phyloP scores from a whole-genome alignment of 805 yeast genomes.

The Jamesozyma gamospora region DNA sequence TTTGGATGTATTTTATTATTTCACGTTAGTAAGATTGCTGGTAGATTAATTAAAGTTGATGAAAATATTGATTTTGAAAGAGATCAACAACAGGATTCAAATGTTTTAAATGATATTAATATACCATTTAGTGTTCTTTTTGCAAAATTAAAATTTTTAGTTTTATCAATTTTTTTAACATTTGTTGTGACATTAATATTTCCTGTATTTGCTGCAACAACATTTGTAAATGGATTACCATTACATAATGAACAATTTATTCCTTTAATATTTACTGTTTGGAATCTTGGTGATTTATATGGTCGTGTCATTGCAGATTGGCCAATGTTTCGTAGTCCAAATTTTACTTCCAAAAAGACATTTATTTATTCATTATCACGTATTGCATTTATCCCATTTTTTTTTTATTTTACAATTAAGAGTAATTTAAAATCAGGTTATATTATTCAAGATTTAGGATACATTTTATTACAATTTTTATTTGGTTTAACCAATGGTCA shows the following conservation, averaged over 20 bases:
- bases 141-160: conserved; percentile 53
- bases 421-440: conserved; percentile 3
- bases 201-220: conserved; percentile 81
- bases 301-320: conserved; percentile 63
- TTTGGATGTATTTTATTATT: conserved; percentile 17
- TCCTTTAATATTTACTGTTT: conserved; percentile 69
- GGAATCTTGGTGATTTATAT: conserved; percentile 83
- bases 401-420: conserved; percentile 45
- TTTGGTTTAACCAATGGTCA: conserved; percentile 91
- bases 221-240: conserved; percentile 36
- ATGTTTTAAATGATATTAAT: conserved; percentile 21
- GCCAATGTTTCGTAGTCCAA: conserved; percentile 15
- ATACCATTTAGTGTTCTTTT: conserved; percentile 56
- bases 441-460: conserved; percentile 50
- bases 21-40: conserved; percentile 18
- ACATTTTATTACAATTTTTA: conserved; percentile 56
- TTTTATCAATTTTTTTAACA: conserved; percentile 58
- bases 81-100: not conserved
- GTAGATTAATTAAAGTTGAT: conserved; percentile 3
- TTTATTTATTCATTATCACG: conserved; percentile 49
- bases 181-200: conserved; percentile 65
- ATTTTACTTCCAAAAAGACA: conserved; percentile 27
- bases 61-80: conserved; percentile 7
- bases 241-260: conserved; percentile 38
- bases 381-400: conserved; percentile 55